Evolutionary conservation across 495 filamentous ascomycete species (phyloP).

Genomic region (Neurospora sp.): DNA sequence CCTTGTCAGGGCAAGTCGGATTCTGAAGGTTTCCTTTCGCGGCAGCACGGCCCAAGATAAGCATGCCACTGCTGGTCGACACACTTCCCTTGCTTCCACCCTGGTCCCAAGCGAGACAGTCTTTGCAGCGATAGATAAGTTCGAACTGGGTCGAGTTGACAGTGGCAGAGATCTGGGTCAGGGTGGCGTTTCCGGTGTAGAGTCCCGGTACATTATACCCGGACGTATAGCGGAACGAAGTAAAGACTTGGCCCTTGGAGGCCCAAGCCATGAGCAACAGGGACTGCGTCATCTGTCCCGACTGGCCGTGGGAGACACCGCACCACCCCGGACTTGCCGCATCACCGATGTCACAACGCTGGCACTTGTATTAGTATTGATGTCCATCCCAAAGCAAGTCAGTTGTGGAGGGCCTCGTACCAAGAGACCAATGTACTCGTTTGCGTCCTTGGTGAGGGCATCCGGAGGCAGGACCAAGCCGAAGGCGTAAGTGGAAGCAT

Average conservation of each 20-base stretch:
- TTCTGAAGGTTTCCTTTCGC: conserved; percentile 14
- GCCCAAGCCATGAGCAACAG: conserved; percentile 50
- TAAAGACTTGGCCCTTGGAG: conserved; percentile 38
- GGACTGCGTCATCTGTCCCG: conserved; percentile 47
- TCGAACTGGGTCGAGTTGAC: conserved; percentile 45
- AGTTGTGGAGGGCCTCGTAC: conserved; percentile 21
- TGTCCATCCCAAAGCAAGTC: background rate
- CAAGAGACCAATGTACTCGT: conserved; percentile 50
- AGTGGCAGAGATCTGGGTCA: conserved; percentile 47
- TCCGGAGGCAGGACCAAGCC: conserved; percentile 47
- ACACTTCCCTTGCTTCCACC: conserved; percentile 14
- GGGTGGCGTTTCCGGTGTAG: conserved; percentile 49
- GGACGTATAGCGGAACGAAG: conserved; percentile 46
- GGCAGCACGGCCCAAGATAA: conserved; percentile 21
- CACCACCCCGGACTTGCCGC: conserved; percentile 38
- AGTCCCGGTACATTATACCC: conserved; percentile 47
- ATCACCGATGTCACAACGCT: conserved; percentile 22
- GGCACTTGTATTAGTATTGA: background rate
- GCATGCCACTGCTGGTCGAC: conserved; percentile 12
- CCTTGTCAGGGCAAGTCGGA: conserved; percentile 21
- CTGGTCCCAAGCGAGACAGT: conserved; percentile 48
- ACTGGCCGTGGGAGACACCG: conserved; percentile 41
- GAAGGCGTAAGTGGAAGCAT: conserved; percentile 31
- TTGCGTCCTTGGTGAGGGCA: conserved; percentile 39
- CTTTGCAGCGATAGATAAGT: conserved; percentile 52